These are phyloP conservation scores for Phialemonium atrogriseum DNA, from an alignment of 2,329 filamentous ascomycete species.

Conservation along the genomic window DNA sequence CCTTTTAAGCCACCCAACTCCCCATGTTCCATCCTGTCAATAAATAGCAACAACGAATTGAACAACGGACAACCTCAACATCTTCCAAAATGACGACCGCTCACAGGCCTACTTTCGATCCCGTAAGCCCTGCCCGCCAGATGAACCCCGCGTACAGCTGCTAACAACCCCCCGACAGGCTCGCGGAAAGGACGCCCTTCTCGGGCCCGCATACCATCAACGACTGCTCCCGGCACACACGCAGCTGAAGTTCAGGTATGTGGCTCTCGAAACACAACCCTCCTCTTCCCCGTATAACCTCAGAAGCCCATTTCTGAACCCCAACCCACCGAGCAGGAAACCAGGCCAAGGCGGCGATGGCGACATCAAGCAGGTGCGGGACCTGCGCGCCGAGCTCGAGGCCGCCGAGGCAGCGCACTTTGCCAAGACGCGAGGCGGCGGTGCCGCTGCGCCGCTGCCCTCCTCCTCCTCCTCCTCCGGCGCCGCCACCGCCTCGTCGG, in stretches of 20 bases:
- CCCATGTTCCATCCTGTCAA: too few species aligned
- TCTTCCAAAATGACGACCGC: slow-evolving; percentile 55
- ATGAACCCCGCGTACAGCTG: slow-evolving; percentile 1
- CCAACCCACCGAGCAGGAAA: slow-evolving; percentile 49
- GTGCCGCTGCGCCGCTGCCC: slow-evolving; percentile 36
- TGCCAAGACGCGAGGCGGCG: slow-evolving; percentile 74
- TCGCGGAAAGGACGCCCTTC: slow-evolving; percentile 86
- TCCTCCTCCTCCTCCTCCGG: slow-evolving; percentile 35
- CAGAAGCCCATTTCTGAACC: background rate
- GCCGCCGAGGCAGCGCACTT: slow-evolving; percentile 82
- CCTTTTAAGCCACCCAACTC: background rate
- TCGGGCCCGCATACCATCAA: slow-evolving; percentile 92
- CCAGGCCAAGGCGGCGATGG: slow-evolving; percentile 83
- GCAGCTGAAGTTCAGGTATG: slow-evolving; percentile 75
- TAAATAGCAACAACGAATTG: too few species aligned
- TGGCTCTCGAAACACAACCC: background rate
- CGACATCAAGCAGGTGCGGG: slow-evolving; percentile 56
- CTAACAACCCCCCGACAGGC: slow-evolving; percentile 47
- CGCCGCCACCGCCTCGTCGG: slow-evolving; percentile 26
- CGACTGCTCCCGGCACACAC: slow-evolving; percentile 90
- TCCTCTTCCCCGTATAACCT: too few species aligned
- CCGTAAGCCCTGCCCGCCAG: slow-evolving; percentile 45
- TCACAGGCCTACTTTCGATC: slow-evolving; percentile 90
- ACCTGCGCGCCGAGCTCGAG: slow-evolving; percentile 83
- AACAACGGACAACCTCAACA: background rate